phyloP scores from a whole-genome alignment of 2,329 filamentous ascomycete genomes.

The Neonectria magnoliae region DNA sequence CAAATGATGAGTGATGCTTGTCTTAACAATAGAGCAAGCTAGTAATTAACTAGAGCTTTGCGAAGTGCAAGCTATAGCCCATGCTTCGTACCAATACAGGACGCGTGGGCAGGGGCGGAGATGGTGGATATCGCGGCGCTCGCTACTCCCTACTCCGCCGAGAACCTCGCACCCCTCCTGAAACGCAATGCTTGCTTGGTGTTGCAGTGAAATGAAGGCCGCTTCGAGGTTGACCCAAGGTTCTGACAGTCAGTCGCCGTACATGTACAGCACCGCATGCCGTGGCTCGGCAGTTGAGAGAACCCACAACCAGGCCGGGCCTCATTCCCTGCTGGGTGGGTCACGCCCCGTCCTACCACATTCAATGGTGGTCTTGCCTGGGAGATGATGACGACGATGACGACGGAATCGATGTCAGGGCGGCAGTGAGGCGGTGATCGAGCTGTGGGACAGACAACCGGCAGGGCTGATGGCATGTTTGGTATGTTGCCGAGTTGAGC shows the following conservation, averaged over 20 bases:
- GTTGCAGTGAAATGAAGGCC: slow-evolving; percentile 21
- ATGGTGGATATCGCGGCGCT: slow-evolving; percentile 14
- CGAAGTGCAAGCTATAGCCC: background rate
- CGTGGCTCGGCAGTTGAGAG: slow-evolving; percentile 38
- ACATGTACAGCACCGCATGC: slow-evolving; percentile 25
- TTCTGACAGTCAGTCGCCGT: slow-evolving; percentile 34
- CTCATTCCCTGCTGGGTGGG: slow-evolving; percentile 14
- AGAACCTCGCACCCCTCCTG: slow-evolving; percentile 26
- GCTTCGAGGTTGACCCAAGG: slow-evolving; percentile 31
- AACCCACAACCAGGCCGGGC: slow-evolving; percentile 12
- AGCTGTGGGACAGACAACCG: background rate
- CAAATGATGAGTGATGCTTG: slow-evolving; percentile 4
- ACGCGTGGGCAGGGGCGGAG: slow-evolving; percentile 16
- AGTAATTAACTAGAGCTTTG: background rate
- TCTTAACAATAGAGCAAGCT: background rate
- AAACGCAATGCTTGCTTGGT: slow-evolving; percentile 32
- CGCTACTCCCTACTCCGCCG: slow-evolving; percentile 6
- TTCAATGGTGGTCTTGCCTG: background rate
- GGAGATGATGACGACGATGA: slow-evolving; percentile 13
- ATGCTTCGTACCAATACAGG: background rate
- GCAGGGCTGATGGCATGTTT: slow-evolving; percentile 5
- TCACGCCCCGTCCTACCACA: background rate
- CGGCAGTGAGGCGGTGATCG: slow-evolving; percentile 1
- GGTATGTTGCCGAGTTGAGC: background rate
- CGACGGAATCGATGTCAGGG: background rate